Conservation (phyloP, 306 rosid genomes). For the Oemleria cerasiformis region DNA sequence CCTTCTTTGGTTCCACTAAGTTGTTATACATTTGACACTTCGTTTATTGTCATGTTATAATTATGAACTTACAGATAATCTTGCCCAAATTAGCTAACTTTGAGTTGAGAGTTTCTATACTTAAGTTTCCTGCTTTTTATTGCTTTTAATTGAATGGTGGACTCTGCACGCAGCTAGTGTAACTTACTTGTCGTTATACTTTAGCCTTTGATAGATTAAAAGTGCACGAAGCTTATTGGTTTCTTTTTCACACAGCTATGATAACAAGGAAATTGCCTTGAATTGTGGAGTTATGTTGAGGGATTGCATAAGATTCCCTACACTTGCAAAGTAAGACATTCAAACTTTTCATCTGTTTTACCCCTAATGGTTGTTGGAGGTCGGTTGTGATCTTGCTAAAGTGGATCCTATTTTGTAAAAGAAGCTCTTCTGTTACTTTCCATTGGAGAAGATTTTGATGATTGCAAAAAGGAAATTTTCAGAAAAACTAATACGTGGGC, state of each 20-base stretch:
- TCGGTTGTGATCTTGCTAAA: constrained; percentile 21
- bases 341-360: constrained; percentile 1
- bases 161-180: background rate
- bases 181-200: constrained; percentile 2
- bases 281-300: constrained; percentile 91
- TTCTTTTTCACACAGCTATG: constrained; percentile 64
- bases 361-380: constrained; percentile 10
- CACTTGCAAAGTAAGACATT: constrained; percentile 78
- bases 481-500: background rate
- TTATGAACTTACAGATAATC: background rate
- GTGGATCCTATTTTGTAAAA: constrained; percentile 11
- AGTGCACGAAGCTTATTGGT: constrained; percentile 14
- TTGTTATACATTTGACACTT: background rate
- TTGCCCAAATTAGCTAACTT: background rate
- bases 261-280: constrained; percentile 91
- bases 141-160: background rate
- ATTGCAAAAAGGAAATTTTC: background rate
- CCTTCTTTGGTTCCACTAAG: background rate
- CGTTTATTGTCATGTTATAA: background rate
- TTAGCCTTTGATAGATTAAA: background rate
- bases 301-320: constrained; percentile 84
- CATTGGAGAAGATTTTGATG: constrained; percentile 4
- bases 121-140: background rate
- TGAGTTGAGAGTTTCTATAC: background rate
- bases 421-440: constrained; percentile 20